Percentiles rank a stretch among this genome's conserved stretches.
phyloP scores from a whole-genome alignment of 1,139 yeast genomes.

The Candida frijolesensis region DNA sequence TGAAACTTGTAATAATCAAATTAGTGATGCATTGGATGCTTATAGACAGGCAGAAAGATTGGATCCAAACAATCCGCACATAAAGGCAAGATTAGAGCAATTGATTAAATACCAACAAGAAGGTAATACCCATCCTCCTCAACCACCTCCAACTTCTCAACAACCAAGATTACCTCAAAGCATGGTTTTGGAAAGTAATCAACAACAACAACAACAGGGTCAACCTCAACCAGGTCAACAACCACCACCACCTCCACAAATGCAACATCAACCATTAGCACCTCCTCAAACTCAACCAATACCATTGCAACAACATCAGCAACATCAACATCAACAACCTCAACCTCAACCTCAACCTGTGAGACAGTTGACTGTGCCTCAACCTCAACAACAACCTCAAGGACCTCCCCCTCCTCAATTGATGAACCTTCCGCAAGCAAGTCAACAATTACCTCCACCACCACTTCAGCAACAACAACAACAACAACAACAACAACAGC shows the following conservation, averaged over 20 bases:
- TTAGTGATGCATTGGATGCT: constrained; percentile 93
- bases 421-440: constrained; percentile 5
- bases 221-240: constrained; percentile 31
- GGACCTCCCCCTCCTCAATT: constrained; percentile 9
- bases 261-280: constrained; percentile 13
- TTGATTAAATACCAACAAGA: constrained; percentile 75
- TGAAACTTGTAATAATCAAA: constrained; percentile 95
- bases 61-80: constrained; percentile 93
- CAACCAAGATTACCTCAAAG: constrained; percentile 61
- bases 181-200: constrained; percentile 56
- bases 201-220: constrained; percentile 29
- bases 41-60: constrained; percentile 93
- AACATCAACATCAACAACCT: constrained; percentile 2
- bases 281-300: constrained; percentile 14
- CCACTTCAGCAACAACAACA: constrained; percentile 15
- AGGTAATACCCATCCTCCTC: constrained; percentile 67
- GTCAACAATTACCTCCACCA: constrained; percentile 12
- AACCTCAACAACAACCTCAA: constrained; percentile 6
- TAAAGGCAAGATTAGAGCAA: constrained; percentile 88
- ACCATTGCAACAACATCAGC: constrained; percentile 8
- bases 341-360: constrained; percentile 10
- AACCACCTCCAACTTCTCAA: constrained; percentile 67
- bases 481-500: constrained; percentile 11
- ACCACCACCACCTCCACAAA: constrained; percentile 28
- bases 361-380: constrained; percentile 17